Conservation (phyloP, 2,329 filamentous ascomycete genomes). For the Torrubiellomyces zombiae region DNA sequence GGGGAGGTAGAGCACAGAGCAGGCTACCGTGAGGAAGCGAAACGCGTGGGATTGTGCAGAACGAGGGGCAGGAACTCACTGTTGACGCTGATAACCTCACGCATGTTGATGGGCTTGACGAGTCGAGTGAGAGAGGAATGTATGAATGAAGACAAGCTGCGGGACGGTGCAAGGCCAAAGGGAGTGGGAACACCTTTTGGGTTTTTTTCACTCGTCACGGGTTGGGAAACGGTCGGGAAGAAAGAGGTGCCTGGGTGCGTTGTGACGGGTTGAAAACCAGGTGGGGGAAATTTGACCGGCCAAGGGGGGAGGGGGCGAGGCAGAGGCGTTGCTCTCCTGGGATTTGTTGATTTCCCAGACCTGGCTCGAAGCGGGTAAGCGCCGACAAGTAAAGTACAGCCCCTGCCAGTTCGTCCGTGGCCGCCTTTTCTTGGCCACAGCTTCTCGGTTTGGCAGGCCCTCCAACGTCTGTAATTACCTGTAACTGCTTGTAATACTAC, state of each 20-base stretch:
- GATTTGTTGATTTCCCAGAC: constrained; percentile 23
- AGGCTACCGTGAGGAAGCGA: constrained; percentile 4
- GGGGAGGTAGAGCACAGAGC: background rate
- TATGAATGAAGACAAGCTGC: constrained; percentile 8
- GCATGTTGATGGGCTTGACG: constrained; percentile 49
- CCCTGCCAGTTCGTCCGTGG: too few relatives aligned
- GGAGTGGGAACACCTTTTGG: constrained; percentile 3
- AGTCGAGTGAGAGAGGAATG: constrained; percentile 6
- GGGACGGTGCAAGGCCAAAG: constrained; percentile 10
- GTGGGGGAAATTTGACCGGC: constrained; percentile 30
- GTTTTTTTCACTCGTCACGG: constrained; percentile 6
- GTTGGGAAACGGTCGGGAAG: constrained; percentile 8
- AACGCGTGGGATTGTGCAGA: constrained; percentile 12
- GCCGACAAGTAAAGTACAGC: too few relatives aligned
- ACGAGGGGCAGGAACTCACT: constrained; percentile 42
- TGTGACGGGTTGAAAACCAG: constrained; percentile 20
- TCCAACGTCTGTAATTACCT: constrained; percentile 1
- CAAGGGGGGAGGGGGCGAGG: constrained; percentile 12
- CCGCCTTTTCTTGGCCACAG: too few relatives aligned
- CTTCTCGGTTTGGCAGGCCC: too few relatives aligned
- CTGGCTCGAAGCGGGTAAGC: constrained; percentile 18
- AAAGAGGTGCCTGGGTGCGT: constrained; percentile 10
- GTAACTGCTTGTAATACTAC: too few relatives aligned
- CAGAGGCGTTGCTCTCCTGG: constrained; percentile 12
- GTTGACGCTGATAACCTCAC: constrained; percentile 99